phyloP scores from a whole-genome alignment of 495 filamentous ascomycete genomes.

The Aspergillus panamensis region DNA sequence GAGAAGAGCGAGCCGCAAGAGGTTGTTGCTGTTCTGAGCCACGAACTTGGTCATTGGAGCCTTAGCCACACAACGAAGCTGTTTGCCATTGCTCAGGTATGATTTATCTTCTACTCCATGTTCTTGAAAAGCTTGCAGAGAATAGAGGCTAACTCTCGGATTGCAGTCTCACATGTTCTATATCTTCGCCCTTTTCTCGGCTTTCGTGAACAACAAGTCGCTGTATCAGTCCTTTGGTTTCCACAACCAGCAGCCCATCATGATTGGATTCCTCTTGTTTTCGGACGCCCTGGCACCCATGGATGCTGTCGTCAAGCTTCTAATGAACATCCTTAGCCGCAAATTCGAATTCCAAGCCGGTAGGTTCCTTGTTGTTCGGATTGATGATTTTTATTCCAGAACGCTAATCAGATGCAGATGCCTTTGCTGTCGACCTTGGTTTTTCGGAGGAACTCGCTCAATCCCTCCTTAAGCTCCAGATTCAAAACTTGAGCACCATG shows the following conservation, averaged over 20 bases:
- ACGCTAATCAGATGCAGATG: constrained; percentile 44
- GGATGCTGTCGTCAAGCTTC: constrained; percentile 84
- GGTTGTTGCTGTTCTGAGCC: constrained; percentile 89
- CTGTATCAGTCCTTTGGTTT: constrained; percentile 92
- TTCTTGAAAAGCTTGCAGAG: not conserved
- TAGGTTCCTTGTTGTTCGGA: constrained; percentile 30
- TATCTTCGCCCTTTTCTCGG: constrained; percentile 92
- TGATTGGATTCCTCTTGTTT: constrained; percentile 95
- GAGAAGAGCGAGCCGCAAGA: constrained; percentile 89
- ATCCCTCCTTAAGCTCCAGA: constrained; percentile 93
- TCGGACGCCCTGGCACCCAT: constrained; percentile 88
- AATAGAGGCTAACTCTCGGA: constrained; percentile 24
- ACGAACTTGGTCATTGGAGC: constrained; percentile 97
- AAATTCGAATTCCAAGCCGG: constrained; percentile 95
- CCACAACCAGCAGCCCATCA: constrained; percentile 76
- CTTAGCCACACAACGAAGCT: constrained; percentile 91
- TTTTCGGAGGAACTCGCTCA: constrained; percentile 80
- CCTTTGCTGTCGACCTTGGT: constrained; percentile 81
- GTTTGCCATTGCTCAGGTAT: constrained; percentile 82
- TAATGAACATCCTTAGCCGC: constrained; percentile 94
- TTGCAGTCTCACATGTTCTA: constrained; percentile 83
- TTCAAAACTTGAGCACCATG: constrained; percentile 97
- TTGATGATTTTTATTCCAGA: not conserved
- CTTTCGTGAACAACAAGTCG: constrained; percentile 92
- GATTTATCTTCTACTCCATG: constrained; percentile 12